Percentiles rank a stretch among this genome's conserved stretches.
Conservation (phyloP, 495 filamentous ascomycete genomes). For the Staphylotrichum tortipilum region DNA sequence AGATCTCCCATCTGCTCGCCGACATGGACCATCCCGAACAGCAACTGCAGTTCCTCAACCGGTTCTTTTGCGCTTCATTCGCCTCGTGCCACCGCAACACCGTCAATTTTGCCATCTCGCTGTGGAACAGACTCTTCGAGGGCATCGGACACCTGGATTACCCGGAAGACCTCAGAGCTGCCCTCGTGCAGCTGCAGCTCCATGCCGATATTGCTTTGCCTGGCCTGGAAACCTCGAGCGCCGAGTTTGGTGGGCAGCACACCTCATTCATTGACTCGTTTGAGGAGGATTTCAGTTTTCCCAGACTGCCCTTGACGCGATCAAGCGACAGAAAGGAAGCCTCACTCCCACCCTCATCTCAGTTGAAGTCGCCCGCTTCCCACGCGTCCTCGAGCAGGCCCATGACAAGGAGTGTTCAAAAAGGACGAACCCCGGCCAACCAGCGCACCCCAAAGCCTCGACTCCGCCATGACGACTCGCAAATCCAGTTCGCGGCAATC, state of each 20-base stretch:
- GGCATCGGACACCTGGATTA: slow-evolving; percentile 30
- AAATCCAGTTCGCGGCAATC: slow-evolving; percentile 64
- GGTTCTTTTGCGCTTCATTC: slow-evolving; percentile 41
- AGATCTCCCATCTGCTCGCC: slow-evolving; percentile 25
- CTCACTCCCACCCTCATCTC: slow-evolving; percentile 19
- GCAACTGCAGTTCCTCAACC: slow-evolving; percentile 32
- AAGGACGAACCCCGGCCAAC: slow-evolving; percentile 8
- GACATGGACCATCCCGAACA: slow-evolving; percentile 23
- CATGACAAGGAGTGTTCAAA: slow-evolving; percentile 21
- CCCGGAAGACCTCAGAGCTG: slow-evolving; percentile 33
- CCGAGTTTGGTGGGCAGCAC: slow-evolving; percentile 21
- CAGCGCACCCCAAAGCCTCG: slow-evolving; percentile 26
- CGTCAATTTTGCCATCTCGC: slow-evolving; percentile 28
- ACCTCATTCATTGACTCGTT: slow-evolving; percentile 46
- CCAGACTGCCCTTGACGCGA: slow-evolving; percentile 13
- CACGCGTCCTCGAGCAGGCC: slow-evolving; percentile 24
- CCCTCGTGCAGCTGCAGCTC: slow-evolving; percentile 30
- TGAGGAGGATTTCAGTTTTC: slow-evolving; percentile 36
- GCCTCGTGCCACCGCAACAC: slow-evolving; percentile 36
- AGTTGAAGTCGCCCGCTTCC: slow-evolving; percentile 19
- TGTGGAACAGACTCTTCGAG: slow-evolving; percentile 40
- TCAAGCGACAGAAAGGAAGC: slow-evolving; percentile 15
- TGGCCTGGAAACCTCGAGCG: slow-evolving; percentile 28
- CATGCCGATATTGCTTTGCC: slow-evolving; percentile 35
- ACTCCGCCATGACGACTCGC: slow-evolving; percentile 66